These are phyloP conservation scores for Camelina sativa DNA, from an alignment of 345 rosid genomes.

Conservation along the genomic window DNA sequence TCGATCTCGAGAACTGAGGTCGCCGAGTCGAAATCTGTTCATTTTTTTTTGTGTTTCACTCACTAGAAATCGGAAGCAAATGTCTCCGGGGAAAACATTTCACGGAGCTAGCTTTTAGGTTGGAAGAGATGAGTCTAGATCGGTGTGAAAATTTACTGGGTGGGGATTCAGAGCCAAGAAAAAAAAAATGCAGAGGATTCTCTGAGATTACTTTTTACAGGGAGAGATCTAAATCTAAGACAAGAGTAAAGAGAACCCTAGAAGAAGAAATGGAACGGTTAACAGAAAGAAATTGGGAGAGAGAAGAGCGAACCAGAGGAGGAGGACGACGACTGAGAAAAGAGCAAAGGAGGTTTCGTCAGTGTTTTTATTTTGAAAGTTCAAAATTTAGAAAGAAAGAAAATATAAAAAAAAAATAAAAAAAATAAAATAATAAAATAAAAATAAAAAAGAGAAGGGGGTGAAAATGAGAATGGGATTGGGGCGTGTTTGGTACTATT, in stretches of 20 bases:
- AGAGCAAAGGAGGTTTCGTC: conserved; percentile 23
- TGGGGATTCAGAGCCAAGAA: conserved; percentile 37
- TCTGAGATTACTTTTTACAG: neutral
- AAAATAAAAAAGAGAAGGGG: too few relatives aligned
- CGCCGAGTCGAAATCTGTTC: conserved; percentile 53
- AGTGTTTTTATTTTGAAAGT: conserved; percentile 58
- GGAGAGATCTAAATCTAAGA: conserved; percentile 32
- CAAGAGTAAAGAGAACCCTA: neutral
- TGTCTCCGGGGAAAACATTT: neutral
- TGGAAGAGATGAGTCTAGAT: conserved; percentile 44
- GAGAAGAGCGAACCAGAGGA: conserved; percentile 14
- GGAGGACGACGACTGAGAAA: conserved; percentile 26
- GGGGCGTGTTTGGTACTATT: conserved; percentile 31
- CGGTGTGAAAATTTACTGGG: neutral
- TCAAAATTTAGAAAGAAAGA: conserved; percentile 47
- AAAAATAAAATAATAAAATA: too few relatives aligned
- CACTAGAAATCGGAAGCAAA: too few relatives aligned
- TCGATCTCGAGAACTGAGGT: conserved; percentile 48
- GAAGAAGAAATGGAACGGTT: neutral
- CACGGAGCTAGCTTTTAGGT: neutral
- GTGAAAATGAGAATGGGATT: neutral
- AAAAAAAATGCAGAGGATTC: neutral
- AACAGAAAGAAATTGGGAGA: conserved; percentile 11
- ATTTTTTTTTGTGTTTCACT: conserved; percentile 47
- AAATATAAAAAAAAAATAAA: neutral